These are phyloP conservation scores for Candida gigantensis DNA, from an alignment of 1,139 yeast genomes.

Conservation along the genomic window DNA sequence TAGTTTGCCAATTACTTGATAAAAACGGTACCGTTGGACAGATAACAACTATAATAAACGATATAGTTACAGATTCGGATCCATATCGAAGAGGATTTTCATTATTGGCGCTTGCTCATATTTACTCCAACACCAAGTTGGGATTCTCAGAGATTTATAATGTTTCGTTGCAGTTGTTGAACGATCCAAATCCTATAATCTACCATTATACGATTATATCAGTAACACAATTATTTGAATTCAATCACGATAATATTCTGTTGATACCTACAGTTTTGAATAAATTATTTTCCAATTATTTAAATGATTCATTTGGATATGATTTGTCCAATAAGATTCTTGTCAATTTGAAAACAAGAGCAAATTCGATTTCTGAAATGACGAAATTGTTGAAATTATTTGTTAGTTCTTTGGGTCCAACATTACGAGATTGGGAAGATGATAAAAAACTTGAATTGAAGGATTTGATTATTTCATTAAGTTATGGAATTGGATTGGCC, in stretches of 20 bases:
- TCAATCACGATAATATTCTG: slow-evolving; percentile 52
- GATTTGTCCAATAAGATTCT: slow-evolving; percentile 25
- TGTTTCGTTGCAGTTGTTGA: slow-evolving; percentile 59
- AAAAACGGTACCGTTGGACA: slow-evolving; percentile 44
- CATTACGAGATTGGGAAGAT: slow-evolving; percentile 26
- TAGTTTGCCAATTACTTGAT: slow-evolving; percentile 47
- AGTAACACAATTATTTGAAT: slow-evolving; percentile 54
- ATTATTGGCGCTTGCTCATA: slow-evolving; percentile 59
- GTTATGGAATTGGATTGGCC: slow-evolving; percentile 35
- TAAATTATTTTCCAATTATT: slow-evolving; percentile 49
- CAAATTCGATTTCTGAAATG: slow-evolving; percentile 25
- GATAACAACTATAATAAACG: slow-evolving; percentile 55
- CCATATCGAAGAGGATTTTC: slow-evolving; percentile 70
- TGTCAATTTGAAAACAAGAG: slow-evolving; percentile 32
- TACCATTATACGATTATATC: slow-evolving; percentile 73
- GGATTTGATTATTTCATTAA: slow-evolving; percentile 31
- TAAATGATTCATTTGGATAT: slow-evolving; percentile 50
- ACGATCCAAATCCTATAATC: slow-evolving; percentile 85
- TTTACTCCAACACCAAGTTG: slow-evolving; percentile 44
- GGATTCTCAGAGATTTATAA: slow-evolving; percentile 50
- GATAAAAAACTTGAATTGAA: slow-evolving; percentile 26
- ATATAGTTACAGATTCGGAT: slow-evolving; percentile 50
- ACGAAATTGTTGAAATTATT: slow-evolving; percentile 31
- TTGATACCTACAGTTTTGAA: slow-evolving; percentile 50
- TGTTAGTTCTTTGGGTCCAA: slow-evolving; percentile 44